Percentiles rank a stretch among this genome's conserved stretches.
These are phyloP conservation scores for Nannizziopsis barbatae DNA, from an alignment of 2,329 filamentous ascomycete species.

Conservation along the genomic window DNA sequence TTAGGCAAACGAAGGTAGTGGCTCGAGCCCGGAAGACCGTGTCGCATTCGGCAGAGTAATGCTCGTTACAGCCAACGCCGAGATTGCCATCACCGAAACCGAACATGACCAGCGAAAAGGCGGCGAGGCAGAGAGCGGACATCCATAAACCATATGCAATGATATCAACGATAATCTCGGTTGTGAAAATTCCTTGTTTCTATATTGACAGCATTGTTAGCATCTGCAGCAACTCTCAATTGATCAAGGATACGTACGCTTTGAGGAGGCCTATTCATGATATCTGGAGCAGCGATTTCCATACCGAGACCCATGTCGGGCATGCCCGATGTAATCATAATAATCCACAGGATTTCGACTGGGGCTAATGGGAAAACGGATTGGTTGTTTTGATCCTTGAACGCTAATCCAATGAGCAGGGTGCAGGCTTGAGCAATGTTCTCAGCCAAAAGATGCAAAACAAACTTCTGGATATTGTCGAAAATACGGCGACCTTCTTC, in stretches of 20 bases:
- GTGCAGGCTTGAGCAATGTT: conserved; percentile 78
- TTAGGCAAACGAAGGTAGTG: conserved; percentile 62
- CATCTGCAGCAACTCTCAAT: background rate
- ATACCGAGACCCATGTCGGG: conserved; percentile 81
- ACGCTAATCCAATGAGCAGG: conserved; percentile 67
- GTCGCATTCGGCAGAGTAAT: conserved; percentile 45
- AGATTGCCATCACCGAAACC: conserved; percentile 51
- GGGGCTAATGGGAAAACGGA: conserved; percentile 81
- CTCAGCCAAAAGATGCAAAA: conserved; percentile 65
- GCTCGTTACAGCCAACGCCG: conserved; percentile 50
- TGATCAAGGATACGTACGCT: conserved; percentile 27
- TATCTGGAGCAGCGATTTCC: conserved; percentile 61
- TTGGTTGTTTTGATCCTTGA: conserved; percentile 58
- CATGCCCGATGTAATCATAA: conserved; percentile 80
- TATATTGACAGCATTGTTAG: conserved; percentile 6
- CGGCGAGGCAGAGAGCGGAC: conserved; percentile 54
- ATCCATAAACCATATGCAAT: conserved; percentile 68
- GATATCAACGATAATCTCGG: conserved; percentile 68
- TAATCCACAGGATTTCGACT: conserved; percentile 85
- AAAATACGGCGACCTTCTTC: conserved; percentile 77
- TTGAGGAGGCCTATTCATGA: conserved; percentile 71
- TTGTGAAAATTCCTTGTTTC: conserved; percentile 61
- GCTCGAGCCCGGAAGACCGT: conserved; percentile 60
- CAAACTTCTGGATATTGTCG: conserved; percentile 82
- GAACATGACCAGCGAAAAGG: conserved; percentile 55